A percentile compares a stretch with the other conserved stretches of the same genome.
Evolutionary conservation across 768 basidiomycete species (phyloP).

Genomic region (Daedaleopsis sinensis): DNA sequence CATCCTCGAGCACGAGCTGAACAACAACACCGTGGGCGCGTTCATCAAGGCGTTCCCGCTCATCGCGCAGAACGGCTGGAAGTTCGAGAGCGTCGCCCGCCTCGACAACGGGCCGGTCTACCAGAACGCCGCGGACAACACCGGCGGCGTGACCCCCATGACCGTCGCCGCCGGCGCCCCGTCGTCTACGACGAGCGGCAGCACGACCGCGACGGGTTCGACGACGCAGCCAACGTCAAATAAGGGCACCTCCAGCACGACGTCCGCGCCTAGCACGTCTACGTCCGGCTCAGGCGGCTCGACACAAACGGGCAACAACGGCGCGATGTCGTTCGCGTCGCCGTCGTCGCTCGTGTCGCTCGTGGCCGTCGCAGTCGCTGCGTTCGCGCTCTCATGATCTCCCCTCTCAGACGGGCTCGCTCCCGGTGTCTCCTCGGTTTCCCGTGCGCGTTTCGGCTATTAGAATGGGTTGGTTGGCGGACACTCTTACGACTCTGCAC

Average conservation of each 20-base stretch:
- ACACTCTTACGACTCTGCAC: slow-evolving; percentile 9
- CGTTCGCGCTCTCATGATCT: slow-evolving; percentile 14
- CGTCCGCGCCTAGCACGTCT: too few relatives aligned
- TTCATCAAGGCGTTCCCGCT: slow-evolving; percentile 70
- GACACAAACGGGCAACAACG: slow-evolving; percentile 1
- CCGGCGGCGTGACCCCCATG: slow-evolving; percentile 6
- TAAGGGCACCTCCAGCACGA: neutral
- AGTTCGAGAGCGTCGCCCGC: slow-evolving; percentile 54
- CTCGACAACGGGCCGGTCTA: slow-evolving; percentile 27
- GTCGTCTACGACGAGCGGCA: neutral
- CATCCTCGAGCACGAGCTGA: slow-evolving; percentile 84
- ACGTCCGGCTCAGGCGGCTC: neutral
- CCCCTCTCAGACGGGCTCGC: neutral
- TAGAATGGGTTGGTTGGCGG: slow-evolving; percentile 5
- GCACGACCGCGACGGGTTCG: slow-evolving; percentile 1
- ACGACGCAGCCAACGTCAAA: neutral
- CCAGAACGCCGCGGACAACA: slow-evolving; percentile 23
- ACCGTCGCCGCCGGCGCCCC: neutral
- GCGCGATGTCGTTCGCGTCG: neutral
- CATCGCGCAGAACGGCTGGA: slow-evolving; percentile 74
- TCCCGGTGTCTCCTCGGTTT: neutral
- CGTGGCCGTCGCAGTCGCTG: slow-evolving; percentile 8
- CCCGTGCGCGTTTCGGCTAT: neutral
- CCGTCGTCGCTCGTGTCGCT: slow-evolving; percentile 6
- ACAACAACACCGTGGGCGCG: slow-evolving; percentile 56